Conservation (phyloP, 2,329 filamentous ascomycete genomes). For the Aaosphaeria arxii region DNA sequence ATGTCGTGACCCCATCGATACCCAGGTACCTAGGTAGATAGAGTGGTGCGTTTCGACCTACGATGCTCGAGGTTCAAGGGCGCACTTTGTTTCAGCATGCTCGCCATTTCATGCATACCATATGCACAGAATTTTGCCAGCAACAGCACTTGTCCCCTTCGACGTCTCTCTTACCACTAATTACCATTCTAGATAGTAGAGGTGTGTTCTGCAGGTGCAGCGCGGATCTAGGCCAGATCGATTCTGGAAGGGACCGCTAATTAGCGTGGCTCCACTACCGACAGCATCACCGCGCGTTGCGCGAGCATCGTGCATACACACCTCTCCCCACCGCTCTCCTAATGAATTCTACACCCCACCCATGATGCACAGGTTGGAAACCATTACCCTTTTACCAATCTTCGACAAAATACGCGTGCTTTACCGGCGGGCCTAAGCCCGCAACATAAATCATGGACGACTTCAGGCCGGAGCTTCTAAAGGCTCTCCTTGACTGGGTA, state of each 20-base stretch:
- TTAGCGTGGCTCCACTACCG: slow-evolving; percentile 17
- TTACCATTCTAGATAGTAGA: too few species aligned
- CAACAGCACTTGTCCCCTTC: too few species aligned
- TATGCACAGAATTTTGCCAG: too few species aligned
- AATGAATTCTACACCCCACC: slow-evolving; percentile 9
- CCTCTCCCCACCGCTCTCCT: slow-evolving; percentile 1
- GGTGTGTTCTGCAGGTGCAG: too few species aligned
- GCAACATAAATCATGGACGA: slow-evolving; percentile 29
- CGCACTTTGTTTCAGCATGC: too few species aligned
- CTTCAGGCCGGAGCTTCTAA: slow-evolving; percentile 39
- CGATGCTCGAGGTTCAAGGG: too few species aligned
- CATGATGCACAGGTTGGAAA: slow-evolving; percentile 28
- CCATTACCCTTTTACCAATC: slow-evolving; percentile 10
- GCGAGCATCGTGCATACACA: slow-evolving; percentile 6
- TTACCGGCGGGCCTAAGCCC: slow-evolving; percentile 17
- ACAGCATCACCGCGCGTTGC: slow-evolving; percentile 21
- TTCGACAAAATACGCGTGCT: slow-evolving; percentile 8
- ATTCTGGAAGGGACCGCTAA: slow-evolving; percentile 3
- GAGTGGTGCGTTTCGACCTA: too few species aligned
- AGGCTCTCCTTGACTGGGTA: slow-evolving; percentile 40
- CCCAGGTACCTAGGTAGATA: too few species aligned
- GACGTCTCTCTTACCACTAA: too few species aligned
- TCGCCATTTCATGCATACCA: too few species aligned
- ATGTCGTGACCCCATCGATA: too few species aligned
- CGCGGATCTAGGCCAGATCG: too few species aligned